A percentile compares a stretch with the other conserved stretches of the same genome.
Conservation (phyloP, 202 grass and related monocot genomes). For the Saccharum hybrid region DNA sequence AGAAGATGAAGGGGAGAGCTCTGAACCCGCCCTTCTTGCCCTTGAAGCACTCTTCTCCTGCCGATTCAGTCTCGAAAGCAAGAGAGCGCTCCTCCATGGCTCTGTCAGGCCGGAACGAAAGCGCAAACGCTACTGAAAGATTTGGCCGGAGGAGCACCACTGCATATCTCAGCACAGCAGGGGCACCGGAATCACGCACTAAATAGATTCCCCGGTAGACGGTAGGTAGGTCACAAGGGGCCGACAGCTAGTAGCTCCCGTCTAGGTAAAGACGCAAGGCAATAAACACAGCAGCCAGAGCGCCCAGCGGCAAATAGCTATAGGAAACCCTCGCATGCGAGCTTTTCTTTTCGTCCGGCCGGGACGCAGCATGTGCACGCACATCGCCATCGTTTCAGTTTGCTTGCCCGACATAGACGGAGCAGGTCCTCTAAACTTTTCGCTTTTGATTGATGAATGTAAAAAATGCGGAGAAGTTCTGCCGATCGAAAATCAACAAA, state of each 20-base stretch:
- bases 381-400: constrained; percentile 23
- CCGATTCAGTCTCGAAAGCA: constrained; percentile 18
- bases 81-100: constrained; percentile 43
- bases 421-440: neutral
- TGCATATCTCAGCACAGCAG: constrained; percentile 3
- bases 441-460: neutral
- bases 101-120: neutral
- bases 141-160: neutral
- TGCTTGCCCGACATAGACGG: constrained; percentile 12
- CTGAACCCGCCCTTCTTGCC: constrained; percentile 43
- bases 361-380: neutral
- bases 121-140: neutral
- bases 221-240: constrained; percentile 48
- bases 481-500: neutral
- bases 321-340: neutral
- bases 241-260: constrained; percentile 46
- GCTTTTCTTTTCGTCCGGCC: neutral
- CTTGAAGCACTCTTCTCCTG: neutral
- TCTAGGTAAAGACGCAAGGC: constrained; percentile 22
- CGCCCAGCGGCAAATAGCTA: neutral
- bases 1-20: constrained; percentile 50
- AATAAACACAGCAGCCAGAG: neutral
- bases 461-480: neutral
- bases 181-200: constrained; percentile 14
- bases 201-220: constrained; percentile 44